A percentile compares a stretch with the other conserved stretches of the same genome.
These are phyloP conservation scores for Polytrichum commune DNA, from an alignment of 225 moss, liverwort and hornwort species.

Conservation along the genomic window DNA sequence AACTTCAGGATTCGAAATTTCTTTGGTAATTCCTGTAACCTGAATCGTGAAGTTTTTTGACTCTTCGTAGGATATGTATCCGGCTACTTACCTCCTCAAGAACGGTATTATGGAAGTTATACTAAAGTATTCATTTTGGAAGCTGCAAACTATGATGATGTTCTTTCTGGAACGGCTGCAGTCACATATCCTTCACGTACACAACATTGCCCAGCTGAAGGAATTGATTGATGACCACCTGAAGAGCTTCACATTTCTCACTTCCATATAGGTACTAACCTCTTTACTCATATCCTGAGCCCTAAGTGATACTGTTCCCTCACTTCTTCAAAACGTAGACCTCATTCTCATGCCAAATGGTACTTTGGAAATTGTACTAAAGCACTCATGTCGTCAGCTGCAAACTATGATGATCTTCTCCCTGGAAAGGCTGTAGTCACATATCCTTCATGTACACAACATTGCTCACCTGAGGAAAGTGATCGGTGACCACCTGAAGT, in stretches of 20 bases:
- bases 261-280: background rate
- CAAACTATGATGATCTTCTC: too few species aligned
- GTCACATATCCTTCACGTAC: background rate
- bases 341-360: constrained; percentile 58
- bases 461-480: background rate
- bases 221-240: background rate
- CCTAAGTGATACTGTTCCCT: constrained; percentile 15
- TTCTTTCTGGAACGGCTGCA: too few species aligned
- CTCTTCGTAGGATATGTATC: too few species aligned
- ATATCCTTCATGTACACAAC: background rate
- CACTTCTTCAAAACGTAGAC: constrained; percentile 66
- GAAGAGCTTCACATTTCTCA: background rate
- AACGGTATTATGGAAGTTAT: background rate
- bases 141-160: too few species aligned
- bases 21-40: background rate
- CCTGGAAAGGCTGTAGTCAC: too few species aligned
- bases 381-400: too few species aligned
- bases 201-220: background rate
- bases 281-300: too few species aligned
- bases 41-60: background rate
- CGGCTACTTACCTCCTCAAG: background rate
- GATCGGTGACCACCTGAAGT: background rate
- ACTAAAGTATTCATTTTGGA: background rate
- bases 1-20: too few species aligned
- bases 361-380: background rate